These are phyloP conservation scores for Cryphonectria japonica DNA, from an alignment of 2,329 filamentous ascomycete genomes.

Conservation along the genomic window DNA sequence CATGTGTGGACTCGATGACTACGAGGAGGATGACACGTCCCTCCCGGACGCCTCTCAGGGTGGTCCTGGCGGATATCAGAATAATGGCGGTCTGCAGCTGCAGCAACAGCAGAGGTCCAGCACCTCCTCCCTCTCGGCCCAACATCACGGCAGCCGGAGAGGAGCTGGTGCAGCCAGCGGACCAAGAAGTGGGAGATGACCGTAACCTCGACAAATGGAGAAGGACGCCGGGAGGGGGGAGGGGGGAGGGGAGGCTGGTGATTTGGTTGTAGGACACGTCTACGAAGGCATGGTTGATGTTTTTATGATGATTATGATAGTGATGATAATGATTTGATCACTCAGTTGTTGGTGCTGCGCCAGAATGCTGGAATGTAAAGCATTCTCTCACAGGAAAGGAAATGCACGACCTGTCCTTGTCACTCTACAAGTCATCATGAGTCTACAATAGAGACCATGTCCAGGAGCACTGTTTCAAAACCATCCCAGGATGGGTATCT, in stretches of 20 bases:
- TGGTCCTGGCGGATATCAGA: conserved; percentile 20
- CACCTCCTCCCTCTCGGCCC: not conserved
- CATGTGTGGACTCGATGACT: conserved; percentile 55
- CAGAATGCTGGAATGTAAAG: not conserved
- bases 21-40: conserved; percentile 26
- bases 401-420: not conserved
- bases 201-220: not conserved
- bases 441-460: not conserved
- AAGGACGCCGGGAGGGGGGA: no score
- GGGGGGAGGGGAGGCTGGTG: not conserved
- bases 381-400: not conserved
- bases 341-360: not conserved
- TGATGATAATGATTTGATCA: not conserved
- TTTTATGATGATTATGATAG: not conserved
- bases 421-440: not conserved
- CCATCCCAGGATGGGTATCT: not conserved
- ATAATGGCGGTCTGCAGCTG: conserved; percentile 15
- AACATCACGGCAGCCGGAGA: not conserved
- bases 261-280: not conserved
- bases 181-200: not conserved
- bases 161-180: not conserved
- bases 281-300: not conserved
- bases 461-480: not conserved
- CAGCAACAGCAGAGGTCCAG: conserved; percentile 7
- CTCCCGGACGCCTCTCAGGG: conserved; percentile 11